phyloP scores from a whole-genome alignment of 2,329 filamentous ascomycete species.

The Colletotrichum sp. region DNA sequence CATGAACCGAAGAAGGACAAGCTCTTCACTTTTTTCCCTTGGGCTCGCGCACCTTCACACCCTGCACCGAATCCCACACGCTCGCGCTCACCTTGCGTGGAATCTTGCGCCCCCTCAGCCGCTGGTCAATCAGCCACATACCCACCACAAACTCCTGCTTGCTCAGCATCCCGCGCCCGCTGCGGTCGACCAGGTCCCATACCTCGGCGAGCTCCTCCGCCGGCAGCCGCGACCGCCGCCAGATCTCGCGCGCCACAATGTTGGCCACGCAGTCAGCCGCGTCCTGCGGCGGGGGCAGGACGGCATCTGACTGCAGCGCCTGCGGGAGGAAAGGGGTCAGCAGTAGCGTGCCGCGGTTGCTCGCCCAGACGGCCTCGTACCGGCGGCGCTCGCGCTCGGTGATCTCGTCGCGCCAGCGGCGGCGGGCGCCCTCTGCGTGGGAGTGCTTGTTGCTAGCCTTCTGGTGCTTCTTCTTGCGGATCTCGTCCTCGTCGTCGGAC shows the following conservation, averaged over 20 bases:
- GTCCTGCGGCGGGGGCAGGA: slow-evolving; percentile 20
- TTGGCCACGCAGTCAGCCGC: slow-evolving; percentile 63
- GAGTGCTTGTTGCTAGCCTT: slow-evolving; percentile 66
- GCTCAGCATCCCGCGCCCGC: slow-evolving; percentile 58
- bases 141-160: slow-evolving; percentile 82
- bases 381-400: slow-evolving; percentile 76
- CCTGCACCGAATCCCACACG: slow-evolving; percentile 74
- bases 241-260: slow-evolving; percentile 77
- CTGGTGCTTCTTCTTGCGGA: slow-evolving; percentile 51
- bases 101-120: slow-evolving; percentile 79
- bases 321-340: not conserved
- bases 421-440: slow-evolving; percentile 77
- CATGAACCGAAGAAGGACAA: not conserved
- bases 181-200: slow-evolving; percentile 75
- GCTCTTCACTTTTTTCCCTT: slow-evolving; percentile 25
- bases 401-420: slow-evolving; percentile 78
- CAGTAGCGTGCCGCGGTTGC: slow-evolving; percentile 70
- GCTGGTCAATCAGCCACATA: slow-evolving; percentile 82
- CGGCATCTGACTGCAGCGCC: not conserved
- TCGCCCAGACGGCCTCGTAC: slow-evolving; percentile 86
- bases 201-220: slow-evolving; percentile 73
- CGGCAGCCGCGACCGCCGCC: slow-evolving; percentile 72
- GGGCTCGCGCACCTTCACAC: slow-evolving; percentile 42
- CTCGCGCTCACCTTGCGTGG: slow-evolving; percentile 73
- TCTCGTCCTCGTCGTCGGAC: slow-evolving; percentile 59